Evolutionary conservation across 2,329 filamentous ascomycete genomes (phyloP), one percentile per base, ranked within the genome.

Genomic region (Neopestalotiopsis sp.): DNA sequence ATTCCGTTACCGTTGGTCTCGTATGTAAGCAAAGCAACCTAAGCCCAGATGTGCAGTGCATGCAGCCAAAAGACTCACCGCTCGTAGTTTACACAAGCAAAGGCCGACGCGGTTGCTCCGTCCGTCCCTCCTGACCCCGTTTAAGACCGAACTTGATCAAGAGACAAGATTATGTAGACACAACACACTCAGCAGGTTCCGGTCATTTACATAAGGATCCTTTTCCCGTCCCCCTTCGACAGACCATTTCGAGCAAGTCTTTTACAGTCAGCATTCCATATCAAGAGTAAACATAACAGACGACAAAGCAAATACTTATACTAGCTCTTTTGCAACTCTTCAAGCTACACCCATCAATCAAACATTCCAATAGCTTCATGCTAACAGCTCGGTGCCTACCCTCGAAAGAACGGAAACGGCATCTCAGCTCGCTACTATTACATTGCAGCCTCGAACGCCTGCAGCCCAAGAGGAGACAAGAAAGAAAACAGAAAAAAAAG

Each of bases 201-300:
- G 42, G 65, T 67, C 65, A 59, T 67, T 67, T 67, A 67, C 66
- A 67, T 62, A 67, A 67, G 66, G 59, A 67, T 67, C 24, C 24
- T 58, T 9, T 63, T 52, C 59, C 59, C 42, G 7, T 63, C 66
- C 59, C 65, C 28, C 34, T 38, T 52, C 38, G n/a, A 40, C 58
- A 42, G 7, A 56, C 57, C 24, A 20, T 20, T 57, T 5, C 24
- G 28, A 12, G n/a, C 12, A 9, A 56, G 12, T 56, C 66, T 28
- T 28, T 32, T n/a, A 32, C 45, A 63, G 20, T 24, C 20, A 63
- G 20, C 42, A 64, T 32, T 30, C 34, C 59, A n/a, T 30, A 4
- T 13, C 10, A 52, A 52, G 17, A 52, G 45, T 52, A 17, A 52
- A 52, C 45, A 52, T 52, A 52, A 52, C 45, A n/a, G 24, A 38